Evolutionary conservation across 2,329 filamentous ascomycete genomes (phyloP).

Genomic region (Fusarium phyllophilum): DNA sequence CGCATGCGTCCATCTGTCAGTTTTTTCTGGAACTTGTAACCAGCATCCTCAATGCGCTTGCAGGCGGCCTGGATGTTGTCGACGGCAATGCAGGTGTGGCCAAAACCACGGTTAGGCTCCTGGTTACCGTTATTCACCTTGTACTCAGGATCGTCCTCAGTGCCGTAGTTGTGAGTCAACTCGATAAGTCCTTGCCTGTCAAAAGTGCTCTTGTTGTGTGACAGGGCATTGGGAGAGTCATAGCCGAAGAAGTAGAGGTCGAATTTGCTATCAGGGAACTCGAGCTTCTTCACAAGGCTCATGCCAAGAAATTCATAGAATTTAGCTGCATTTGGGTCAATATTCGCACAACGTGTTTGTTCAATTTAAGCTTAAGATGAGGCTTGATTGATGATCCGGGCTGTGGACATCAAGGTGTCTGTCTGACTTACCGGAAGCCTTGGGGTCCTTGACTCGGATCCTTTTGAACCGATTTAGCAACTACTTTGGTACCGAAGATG

Average conservation of each 20-base stretch:
- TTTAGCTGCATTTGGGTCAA: conserved; percentile 66
- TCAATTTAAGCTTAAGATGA: not conserved
- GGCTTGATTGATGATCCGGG: not conserved
- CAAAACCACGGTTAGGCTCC: conserved; percentile 86
- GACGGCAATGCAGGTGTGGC: conserved; percentile 85
- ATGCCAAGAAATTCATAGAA: conserved; percentile 96
- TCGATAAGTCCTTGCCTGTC: conserved; percentile 93
- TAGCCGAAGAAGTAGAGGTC: conserved; percentile 96
- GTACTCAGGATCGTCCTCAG: conserved; percentile 84
- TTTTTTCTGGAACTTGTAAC: conserved; percentile 96
- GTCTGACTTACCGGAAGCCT: conserved; percentile 70
- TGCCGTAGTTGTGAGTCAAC: conserved; percentile 86
- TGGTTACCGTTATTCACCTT: conserved; percentile 87
- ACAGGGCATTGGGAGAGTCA: conserved; percentile 79
- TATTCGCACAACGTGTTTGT: not conserved
- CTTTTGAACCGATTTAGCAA: conserved; percentile 55
- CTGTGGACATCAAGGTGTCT: conserved; percentile 40
- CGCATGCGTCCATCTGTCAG: conserved; percentile 87
- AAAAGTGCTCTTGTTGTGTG: conserved; percentile 74
- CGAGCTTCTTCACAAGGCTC: conserved; percentile 81
- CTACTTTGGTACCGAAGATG: conserved; percentile 5
- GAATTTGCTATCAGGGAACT: conserved; percentile 89
- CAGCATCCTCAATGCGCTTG: conserved; percentile 86
- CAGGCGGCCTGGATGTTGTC: conserved; percentile 91
- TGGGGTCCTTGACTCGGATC: conserved; percentile 94